phyloP scores from a whole-genome alignment of 371 early-diverging fungal species.

The Rhizomucor pusillus region DNA sequence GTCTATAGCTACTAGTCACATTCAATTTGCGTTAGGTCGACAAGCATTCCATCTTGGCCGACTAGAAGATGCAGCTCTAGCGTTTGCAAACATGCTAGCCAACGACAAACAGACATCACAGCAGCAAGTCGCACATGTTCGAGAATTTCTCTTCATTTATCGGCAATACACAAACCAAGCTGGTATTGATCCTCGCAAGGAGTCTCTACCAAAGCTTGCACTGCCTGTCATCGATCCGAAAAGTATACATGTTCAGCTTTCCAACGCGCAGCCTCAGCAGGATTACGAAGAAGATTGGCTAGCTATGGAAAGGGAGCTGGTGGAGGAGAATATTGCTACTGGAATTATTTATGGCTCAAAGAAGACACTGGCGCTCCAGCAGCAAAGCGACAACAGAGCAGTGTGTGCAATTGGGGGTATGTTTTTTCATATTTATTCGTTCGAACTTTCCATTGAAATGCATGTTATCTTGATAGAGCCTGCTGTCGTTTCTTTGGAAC shows the following conservation, averaged over 20 bases:
- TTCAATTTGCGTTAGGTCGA: slow-evolving; percentile 82
- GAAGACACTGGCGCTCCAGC: slow-evolving; percentile 39
- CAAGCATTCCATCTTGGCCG: slow-evolving; percentile 67
- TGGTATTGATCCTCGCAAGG: slow-evolving; percentile 39
- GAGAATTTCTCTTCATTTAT: slow-evolving; percentile 78
- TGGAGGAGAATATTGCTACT: slow-evolving; percentile 48
- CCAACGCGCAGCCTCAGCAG: slow-evolving; percentile 41
- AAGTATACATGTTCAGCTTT: slow-evolving; percentile 44
- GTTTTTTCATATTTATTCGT: background rate
- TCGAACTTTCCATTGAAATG: background rate
- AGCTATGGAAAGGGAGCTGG: slow-evolving; percentile 58
- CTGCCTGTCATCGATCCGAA: slow-evolving; percentile 51
- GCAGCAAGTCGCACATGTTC: slow-evolving; percentile 71
- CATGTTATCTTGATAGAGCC: slow-evolving; percentile 50
- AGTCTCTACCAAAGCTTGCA: slow-evolving; percentile 39
- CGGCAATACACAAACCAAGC: slow-evolving; percentile 49
- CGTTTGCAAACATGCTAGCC: slow-evolving; percentile 67
- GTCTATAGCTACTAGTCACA: slow-evolving; percentile 82
- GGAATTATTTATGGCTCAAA: slow-evolving; percentile 38
- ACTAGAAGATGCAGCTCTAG: slow-evolving; percentile 53
- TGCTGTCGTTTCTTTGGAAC: slow-evolving; percentile 59
- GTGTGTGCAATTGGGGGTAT: slow-evolving; percentile 73
- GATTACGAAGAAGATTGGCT: slow-evolving; percentile 58
- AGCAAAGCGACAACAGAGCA: slow-evolving; percentile 51
- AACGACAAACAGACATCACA: slow-evolving; percentile 63